Conservation (phyloP, 495 filamentous ascomycete species). For the Podospora tetraspora region DNA sequence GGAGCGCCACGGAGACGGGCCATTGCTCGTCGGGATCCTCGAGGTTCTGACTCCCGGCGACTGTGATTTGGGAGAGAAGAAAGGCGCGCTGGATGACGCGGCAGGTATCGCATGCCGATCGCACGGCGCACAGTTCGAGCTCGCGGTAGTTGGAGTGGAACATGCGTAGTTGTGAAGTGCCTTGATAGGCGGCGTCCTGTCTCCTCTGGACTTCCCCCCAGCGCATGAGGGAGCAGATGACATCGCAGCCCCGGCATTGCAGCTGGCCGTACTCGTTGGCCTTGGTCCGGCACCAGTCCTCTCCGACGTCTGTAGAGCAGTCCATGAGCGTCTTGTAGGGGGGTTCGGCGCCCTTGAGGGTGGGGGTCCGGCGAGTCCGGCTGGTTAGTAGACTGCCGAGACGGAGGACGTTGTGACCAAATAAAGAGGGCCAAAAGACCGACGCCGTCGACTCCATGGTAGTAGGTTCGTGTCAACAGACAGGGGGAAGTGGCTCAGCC, state of each 20-base stretch:
- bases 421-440: background rate
- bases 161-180: slow-evolving; percentile 17
- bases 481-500: background rate
- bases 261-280: slow-evolving; percentile 22
- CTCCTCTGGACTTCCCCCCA: slow-evolving; percentile 27
- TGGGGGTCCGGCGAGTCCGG: background rate
- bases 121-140: slow-evolving; percentile 24
- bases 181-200: slow-evolving; percentile 15
- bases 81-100: slow-evolving; percentile 25
- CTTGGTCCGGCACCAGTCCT: slow-evolving; percentile 15
- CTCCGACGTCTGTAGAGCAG: background rate
- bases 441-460: background rate
- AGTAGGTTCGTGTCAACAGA: background rate
- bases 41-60: slow-evolving; percentile 18
- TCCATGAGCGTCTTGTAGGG: background rate
- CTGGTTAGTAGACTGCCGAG: background rate
- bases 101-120: slow-evolving; percentile 26
- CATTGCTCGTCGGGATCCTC: slow-evolving; percentile 18
- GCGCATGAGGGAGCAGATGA: slow-evolving; percentile 25
- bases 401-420: background rate
- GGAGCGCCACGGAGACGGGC: slow-evolving; percentile 20
- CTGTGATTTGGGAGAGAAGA: slow-evolving; percentile 27
- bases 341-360: background rate
- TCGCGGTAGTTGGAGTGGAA: slow-evolving; percentile 28
- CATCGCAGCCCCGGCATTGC: slow-evolving; percentile 26